Conservation (phyloP, 108 stramenopile genomes). For the Skeletonema menzelii region DNA sequence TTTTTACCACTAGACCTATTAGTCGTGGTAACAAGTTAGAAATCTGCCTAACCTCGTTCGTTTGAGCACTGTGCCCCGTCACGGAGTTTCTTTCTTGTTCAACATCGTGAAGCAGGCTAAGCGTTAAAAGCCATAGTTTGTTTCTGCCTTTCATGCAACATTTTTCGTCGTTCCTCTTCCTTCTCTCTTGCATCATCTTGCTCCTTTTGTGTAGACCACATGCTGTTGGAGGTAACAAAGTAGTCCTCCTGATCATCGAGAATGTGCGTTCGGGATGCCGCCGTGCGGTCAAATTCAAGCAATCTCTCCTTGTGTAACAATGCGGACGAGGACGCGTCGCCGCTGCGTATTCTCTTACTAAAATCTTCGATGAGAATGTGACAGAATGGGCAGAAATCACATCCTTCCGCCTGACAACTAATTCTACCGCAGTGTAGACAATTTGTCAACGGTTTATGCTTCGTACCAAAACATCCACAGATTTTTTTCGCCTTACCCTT, state of each 20-base stretch:
- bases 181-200: constrained; percentile 13
- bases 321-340: constrained; percentile 12
- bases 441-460: constrained; percentile 36
- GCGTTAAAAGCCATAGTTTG: constrained; percentile 21
- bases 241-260: constrained; percentile 59
- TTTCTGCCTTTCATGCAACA: constrained; percentile 33
- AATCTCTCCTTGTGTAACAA: constrained; percentile 46
- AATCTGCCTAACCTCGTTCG: no score
- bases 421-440: constrained; percentile 51
- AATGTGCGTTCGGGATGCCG: constrained; percentile 34
- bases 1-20: no score
- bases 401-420: constrained; percentile 35
- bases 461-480: constrained; percentile 46
- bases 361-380: constrained; percentile 21
- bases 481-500: constrained; percentile 28
- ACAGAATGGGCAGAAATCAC: constrained; percentile 48
- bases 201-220: constrained; percentile 41
- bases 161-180: constrained; percentile 24
- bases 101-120: neutral
- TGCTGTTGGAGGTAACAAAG: constrained; percentile 28
- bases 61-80: no score
- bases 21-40: no score
- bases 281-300: constrained; percentile 43
- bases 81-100: no score
- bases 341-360: neutral